Percentiles rank a stretch among this genome's conserved stretches.
These are phyloP conservation scores for Jamesozyma gamospora DNA, from an alignment of 805 yeast genomes.

Conservation along the genomic window DNA sequence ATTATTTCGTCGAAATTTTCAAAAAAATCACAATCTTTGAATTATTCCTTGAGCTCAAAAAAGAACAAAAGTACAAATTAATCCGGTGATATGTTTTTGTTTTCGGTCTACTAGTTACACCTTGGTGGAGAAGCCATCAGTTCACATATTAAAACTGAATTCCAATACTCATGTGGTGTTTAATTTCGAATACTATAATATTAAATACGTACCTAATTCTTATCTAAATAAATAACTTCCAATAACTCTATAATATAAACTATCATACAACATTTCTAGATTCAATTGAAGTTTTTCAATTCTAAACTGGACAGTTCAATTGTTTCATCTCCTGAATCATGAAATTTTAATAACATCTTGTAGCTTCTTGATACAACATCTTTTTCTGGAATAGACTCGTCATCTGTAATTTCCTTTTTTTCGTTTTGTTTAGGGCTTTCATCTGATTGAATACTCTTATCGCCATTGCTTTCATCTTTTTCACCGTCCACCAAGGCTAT, in stretches of 20 bases:
- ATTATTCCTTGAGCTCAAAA: too few relatives aligned
- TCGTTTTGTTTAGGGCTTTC: conserved; percentile 5
- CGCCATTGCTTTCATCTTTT: conserved; percentile 4
- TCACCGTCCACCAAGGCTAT: conserved; percentile 16
- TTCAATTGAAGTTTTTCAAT: conserved; percentile 8
- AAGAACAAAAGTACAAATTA: too few relatives aligned
- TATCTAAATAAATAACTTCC: background rate
- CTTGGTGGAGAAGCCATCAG: too few relatives aligned
- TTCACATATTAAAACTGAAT: background rate
- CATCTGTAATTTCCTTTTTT: conserved; percentile 6
- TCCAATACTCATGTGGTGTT: background rate
- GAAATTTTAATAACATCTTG: conserved; percentile 13
- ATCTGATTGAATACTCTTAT: conserved; percentile 6
- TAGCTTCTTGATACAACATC: conserved; percentile 17
- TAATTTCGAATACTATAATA: background rate
- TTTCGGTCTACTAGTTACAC: too few relatives aligned
- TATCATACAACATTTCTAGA: background rate
- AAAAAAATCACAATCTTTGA: too few relatives aligned
- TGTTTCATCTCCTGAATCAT: conserved; percentile 2
- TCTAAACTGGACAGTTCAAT: conserved; percentile 5
- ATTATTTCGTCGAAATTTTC: too few relatives aligned
- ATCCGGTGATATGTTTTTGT: too few relatives aligned
- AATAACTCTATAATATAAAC: background rate
- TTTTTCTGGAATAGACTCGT: conserved; percentile 17
- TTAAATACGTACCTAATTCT: background rate